These are phyloP conservation scores for Chaetomium tenue DNA, from an alignment of 495 filamentous ascomycete species.

Conservation along the genomic window DNA sequence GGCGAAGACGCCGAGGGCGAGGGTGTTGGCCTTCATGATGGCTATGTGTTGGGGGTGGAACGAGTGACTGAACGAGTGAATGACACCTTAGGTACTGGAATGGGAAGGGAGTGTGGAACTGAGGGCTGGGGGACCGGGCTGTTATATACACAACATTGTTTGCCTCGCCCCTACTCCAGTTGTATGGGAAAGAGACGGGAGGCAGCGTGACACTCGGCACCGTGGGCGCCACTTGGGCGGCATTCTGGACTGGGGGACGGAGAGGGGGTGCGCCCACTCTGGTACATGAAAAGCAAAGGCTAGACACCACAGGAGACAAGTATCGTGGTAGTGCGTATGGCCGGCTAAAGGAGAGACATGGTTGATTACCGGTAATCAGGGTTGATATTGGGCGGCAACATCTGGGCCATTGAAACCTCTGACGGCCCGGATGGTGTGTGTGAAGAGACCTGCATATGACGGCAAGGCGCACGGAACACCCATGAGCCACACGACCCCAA, in stretches of 20 bases:
- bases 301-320: neutral
- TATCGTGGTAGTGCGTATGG: conserved; percentile 1
- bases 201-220: conserved; percentile 5
- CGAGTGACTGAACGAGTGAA: conserved; percentile 35
- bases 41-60: conserved; percentile 5
- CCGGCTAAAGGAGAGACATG: conserved; percentile 26
- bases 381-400: conserved; percentile 17
- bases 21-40: conserved; percentile 30
- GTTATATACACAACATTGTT: neutral
- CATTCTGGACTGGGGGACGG: neutral
- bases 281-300: neutral
- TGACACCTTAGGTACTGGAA: conserved; percentile 29
- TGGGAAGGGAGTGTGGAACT: conserved; percentile 11
- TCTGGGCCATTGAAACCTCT: neutral
- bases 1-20: conserved; percentile 34
- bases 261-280: neutral
- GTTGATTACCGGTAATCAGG: conserved; percentile 23
- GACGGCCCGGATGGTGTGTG: neutral
- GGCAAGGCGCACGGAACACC: conserved; percentile 2
- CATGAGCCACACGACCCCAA: conserved; percentile 16
- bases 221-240: neutral
- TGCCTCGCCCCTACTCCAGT: neutral
- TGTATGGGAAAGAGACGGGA: neutral
- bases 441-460: conserved; percentile 16
- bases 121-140: conserved; percentile 3